Conservation (phyloP, 805 yeast species). For the Dipodascus albidus region DNA sequence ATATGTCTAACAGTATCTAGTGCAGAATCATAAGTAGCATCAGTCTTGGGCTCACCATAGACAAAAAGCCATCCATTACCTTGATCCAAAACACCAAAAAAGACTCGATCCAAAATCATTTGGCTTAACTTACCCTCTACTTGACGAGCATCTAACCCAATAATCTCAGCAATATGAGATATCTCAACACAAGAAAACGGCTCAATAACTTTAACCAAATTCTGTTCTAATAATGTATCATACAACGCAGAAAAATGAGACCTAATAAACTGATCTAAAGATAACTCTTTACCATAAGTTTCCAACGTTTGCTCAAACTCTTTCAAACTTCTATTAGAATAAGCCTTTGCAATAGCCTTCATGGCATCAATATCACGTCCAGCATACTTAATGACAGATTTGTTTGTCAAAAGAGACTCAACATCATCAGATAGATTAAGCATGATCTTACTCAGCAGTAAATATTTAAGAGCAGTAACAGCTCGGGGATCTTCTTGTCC, state of each 20-base stretch:
- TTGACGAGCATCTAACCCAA: conserved; percentile 77
- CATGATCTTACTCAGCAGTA: conserved; percentile 91
- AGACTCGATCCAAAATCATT: conserved; percentile 93
- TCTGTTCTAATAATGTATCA: conserved; percentile 87
- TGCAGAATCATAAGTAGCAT: conserved; percentile 79
- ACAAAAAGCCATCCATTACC: conserved; percentile 96
- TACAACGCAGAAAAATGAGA: conserved; percentile 87
- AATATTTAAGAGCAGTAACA: conserved; percentile 74
- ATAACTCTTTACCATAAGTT: conserved; percentile 56
- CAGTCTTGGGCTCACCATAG: conserved; percentile 80
- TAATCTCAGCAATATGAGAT: conserved; percentile 72
- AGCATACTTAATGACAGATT: conserved; percentile 60
- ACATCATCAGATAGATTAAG: conserved; percentile 77
- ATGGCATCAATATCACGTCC: conserved; percentile 89
- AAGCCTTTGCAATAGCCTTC: conserved; percentile 86
- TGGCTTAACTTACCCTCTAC: conserved; percentile 92
- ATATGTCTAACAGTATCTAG: conserved; percentile 78
- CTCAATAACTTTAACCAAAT: conserved; percentile 86
- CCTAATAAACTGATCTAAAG: conserved; percentile 78
- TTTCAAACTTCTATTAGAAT: conserved; percentile 76
- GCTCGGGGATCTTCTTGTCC: conserved; percentile 42
- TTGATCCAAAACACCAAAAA: conserved; percentile 93
- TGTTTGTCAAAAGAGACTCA: conserved; percentile 62
- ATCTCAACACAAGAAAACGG: conserved; percentile 96
- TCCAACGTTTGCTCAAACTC: conserved; percentile 81